Evolutionary conservation across 352 stramenopile species (phyloP), one percentile per base, ranked within the genome.

Genomic region (Phytopythium delawarense): DNA sequence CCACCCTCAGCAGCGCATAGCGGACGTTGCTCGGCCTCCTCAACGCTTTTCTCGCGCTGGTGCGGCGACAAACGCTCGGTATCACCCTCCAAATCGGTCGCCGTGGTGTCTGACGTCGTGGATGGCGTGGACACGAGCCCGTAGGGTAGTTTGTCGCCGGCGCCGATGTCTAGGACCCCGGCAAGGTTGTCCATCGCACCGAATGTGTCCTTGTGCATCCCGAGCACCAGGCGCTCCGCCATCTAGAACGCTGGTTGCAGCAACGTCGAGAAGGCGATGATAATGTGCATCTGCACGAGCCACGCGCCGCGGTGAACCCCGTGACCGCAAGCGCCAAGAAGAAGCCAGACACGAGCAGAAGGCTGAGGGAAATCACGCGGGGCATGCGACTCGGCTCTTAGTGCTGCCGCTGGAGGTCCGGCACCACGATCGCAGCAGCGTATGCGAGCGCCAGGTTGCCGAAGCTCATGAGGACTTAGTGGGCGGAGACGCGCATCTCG

Each of bases 221-320:
- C n/a, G n/a, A n/a, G n/a, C n/a, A n/a, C n/a, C n/a, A n/a, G n/a
- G n/a, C n/a, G n/a, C 59, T 83, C 75, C 13, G 72, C 53, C 55
- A 76, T 70, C 54, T 76, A 79, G 46, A 83, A 78, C 16, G 69
- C 71, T 20, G 76, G 76, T 48, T 78, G 63, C n/a, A 84, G 44
- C 61, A 84, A 65, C 46, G 72, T 71, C 5, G 74, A 67, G 48
- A 84, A 84, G 15, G 76, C 76, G 45, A 84, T 74, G 6, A 71
- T 77, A 45, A 84, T 58, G 62, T 84, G 76, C 28, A 84, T 50
- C 39, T 83, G 74, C 76, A 84, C 83, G 67, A 75, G 6, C 75
- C 75, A 11, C 73, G 65, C 44, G 71, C 51, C 13, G 75, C 67
- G 21, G 63, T 56, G 50, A 85, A 84, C 3, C 69, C 76, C 1